These are phyloP conservation scores for Strobilomyces echinocephalus DNA, from an alignment of 768 basidiomycete species.

Conservation along the genomic window DNA sequence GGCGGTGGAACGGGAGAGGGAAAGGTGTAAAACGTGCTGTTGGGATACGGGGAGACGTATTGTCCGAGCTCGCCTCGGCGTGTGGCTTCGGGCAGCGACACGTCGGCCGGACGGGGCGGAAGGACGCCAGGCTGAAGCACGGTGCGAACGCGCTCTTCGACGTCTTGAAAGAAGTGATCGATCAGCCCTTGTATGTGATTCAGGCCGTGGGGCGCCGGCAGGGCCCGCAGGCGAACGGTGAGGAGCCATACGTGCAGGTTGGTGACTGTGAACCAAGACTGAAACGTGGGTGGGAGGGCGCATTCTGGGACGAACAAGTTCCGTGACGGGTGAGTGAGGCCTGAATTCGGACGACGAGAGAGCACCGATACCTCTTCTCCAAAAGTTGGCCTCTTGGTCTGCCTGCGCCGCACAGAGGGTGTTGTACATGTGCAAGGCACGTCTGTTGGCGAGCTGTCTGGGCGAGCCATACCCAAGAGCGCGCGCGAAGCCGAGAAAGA, in stretches of 20 bases:
- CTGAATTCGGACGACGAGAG: background rate
- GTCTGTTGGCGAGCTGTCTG: too few species aligned
- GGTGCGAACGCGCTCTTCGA: constrained; percentile 82
- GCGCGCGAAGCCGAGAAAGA: constrained; percentile 44
- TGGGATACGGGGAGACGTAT: constrained; percentile 20
- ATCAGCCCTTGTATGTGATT: constrained; percentile 76
- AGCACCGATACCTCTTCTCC: constrained; percentile 53
- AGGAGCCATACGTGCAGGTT: constrained; percentile 92
- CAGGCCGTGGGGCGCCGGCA: constrained; percentile 62
- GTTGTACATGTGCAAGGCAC: too few species aligned
- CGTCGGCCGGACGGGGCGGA: constrained; percentile 9
- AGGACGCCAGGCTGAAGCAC: constrained; percentile 59
- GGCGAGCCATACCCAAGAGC: too few species aligned
- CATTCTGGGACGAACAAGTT: constrained; percentile 54
- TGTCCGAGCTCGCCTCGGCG: constrained; percentile 22
- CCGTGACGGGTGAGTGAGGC: background rate
- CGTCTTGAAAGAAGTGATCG: constrained; percentile 93
- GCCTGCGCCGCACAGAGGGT: constrained; percentile 31
- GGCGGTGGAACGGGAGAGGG: constrained; percentile 22
- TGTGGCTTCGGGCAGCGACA: background rate
- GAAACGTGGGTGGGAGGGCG: constrained; percentile 85
- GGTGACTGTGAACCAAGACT: constrained; percentile 93
- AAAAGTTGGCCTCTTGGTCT: constrained; percentile 58
- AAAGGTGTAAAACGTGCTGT: constrained; percentile 25
- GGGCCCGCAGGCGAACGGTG: constrained; percentile 79